A percentile compares a stretch with the other conserved stretches of the same genome.
These are phyloP conservation scores for Lizonia empirigonia DNA, from an alignment of 2,329 filamentous ascomycete species.

Conservation along the genomic window DNA sequence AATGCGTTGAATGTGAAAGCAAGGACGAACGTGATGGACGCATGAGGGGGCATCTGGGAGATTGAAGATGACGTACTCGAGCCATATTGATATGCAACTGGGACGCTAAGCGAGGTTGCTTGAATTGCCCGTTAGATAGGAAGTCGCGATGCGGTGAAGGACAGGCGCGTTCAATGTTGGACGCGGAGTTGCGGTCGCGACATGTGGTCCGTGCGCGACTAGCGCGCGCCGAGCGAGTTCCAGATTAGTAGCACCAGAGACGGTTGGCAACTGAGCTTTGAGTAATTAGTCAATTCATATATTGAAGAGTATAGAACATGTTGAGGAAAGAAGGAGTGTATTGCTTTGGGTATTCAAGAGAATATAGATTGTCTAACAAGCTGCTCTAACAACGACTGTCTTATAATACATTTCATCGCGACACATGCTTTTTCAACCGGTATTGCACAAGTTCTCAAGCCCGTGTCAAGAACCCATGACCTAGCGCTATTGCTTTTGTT, in stretches of 20 bases:
- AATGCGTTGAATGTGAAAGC: background rate
- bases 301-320: background rate
- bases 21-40: background rate
- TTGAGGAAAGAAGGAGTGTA: no score
- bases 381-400: background rate
- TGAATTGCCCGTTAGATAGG: constrained; percentile 22
- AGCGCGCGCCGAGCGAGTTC: constrained; percentile 1
- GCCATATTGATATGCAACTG: constrained; percentile 34
- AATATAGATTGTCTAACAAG: no score
- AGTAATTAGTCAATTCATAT: background rate
- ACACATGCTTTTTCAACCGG: background rate
- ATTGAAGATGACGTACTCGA: constrained; percentile 38
- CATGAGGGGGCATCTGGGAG: background rate
- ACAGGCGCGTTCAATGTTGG: constrained; percentile 38
- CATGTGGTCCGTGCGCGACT: constrained; percentile 24
- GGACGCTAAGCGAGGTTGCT: constrained; percentile 22
- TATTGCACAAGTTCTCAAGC: background rate
- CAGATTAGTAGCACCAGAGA: background rate
- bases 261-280: background rate
- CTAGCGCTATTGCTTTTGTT: no score
- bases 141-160: constrained; percentile 35
- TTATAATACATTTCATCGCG: constrained; percentile 6
- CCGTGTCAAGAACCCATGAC: no score
- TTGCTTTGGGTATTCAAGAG: no score
- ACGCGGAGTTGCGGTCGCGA: constrained; percentile 30